Base-by-base conservation (phyloP, 1,284 basidiomycete genomes). In the Sporisorium iseilematis-ciliati region DNA sequence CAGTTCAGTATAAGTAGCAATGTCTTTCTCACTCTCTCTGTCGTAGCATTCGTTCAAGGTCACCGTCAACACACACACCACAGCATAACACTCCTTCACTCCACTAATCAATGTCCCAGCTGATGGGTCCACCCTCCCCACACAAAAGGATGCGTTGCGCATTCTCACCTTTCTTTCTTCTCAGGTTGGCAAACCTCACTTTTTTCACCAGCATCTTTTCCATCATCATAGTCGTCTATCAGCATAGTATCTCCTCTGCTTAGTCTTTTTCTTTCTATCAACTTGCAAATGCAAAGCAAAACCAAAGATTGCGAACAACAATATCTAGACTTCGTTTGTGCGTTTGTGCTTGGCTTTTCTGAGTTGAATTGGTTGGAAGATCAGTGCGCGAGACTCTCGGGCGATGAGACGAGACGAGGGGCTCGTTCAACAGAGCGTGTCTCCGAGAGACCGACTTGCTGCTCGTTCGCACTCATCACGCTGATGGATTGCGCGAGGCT, bases 201-300 rank as follows among this genome's bases (percentile, higher is more conserved):
- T 33, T 25, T 29, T n/a, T 20, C 29, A 14, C 41, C 18, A 35
- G 48, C 48, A 49, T 49, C 16, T 38, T 38, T 38, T 38, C 26
- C 43, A 48, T 35, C 53, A 31, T 48, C 53, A 41, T 21, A n/a
- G 48, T 48, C 60, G 53, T 56, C 45, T 57, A 54, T 31, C 52
- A 54, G 65, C 65, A 68, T 60, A 43, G 48, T 46, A 41, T 41
- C 16, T 31, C 42, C 58, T 55, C 46, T 59, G 51, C 61, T 64
- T 69, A 69, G 60, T 52, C 26, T 66, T 48, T 52, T n/a, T 43
- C 42, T 33, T 35, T 57, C 54, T 46, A 25, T 29, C 20, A 51
- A 51, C 66, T 69, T 69, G 61, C 66, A 69, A 69, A 48, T 64
- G 61, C 66, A 69, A 69, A 69, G 61, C 60, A 69, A 69, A 62